Base-by-base conservation (phyloP, 2,329 filamentous ascomycete species). In the Helotiales sp. region DNA sequence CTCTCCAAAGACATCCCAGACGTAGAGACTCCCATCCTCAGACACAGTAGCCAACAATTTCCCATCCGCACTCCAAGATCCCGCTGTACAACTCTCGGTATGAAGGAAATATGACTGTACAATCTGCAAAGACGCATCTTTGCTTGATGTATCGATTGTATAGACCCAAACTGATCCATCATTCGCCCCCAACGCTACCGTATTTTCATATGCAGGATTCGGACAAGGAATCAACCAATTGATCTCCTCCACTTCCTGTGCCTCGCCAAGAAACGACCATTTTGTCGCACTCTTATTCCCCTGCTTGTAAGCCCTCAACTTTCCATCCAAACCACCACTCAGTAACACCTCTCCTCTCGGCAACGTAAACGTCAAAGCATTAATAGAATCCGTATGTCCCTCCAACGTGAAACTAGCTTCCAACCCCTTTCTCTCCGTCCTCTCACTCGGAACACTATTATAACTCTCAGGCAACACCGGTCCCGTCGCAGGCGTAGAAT, bases 161-260 rank as follows among this genome's bases (percentile, higher is more conserved):
- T 97, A 96, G 9, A 99, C 89, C 95, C 95, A 99, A 40, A 97
- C 92, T 52, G 88, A 93, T 55, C 95, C 95, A 71, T 99, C 93
- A 33, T 83, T 89, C 31, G 92, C 92, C 57, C 95, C 95, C 7
- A 99, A 77, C 0, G 95, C 95, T 61, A 99, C 72, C 8, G 91
- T 86, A 75, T 97, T 96, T 60, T 88, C 84, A 71, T 90, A 85
- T 5, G 79, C 76, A 12, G 85, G 74, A 60, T 87, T 80, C 1
- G 93, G 92, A 71, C 90, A 96, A 0, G 91, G 76, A 1, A 80
- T 75, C 31, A 98, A 75, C 93, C 93, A 99, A 78, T 95, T 96
- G 69, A 99, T 88, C 75, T 98, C 93, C 67, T 96, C 89, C 9
- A 97, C 93, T 73, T 99, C 95, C 69, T 92, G 89, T 2, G 86